Evolutionary conservation across 2,329 filamentous ascomycete species (phyloP), one percentile per base, ranked within the genome.

Genomic region (Ophiostoma sp.): DNA sequence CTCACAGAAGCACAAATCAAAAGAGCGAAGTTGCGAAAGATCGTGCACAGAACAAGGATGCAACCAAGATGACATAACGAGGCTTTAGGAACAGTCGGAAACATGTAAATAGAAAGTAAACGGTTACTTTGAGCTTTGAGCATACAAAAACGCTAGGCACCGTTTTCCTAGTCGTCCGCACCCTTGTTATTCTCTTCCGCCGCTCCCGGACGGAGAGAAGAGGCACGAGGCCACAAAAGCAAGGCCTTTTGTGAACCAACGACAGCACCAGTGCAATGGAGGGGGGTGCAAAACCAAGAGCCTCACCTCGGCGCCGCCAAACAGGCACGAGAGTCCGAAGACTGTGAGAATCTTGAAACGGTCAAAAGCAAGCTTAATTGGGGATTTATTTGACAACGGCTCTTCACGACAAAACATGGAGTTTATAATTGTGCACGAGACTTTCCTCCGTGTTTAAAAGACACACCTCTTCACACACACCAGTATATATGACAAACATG

Each of bases 11-110:
- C 57, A 36, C n/a, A 45, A 1, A 22, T n/a, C 36, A 15, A 57
- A 72, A 72, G 61, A 68, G 42, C 66, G 66, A 69, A 55, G 66
- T 36, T 39, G 48, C 48, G 45, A 42, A 28, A 25, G 22, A 66
- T 31, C 22, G 22, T 50, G 50, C 61, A 72, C 19, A 50, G 36
- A 45, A 72, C 33, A 42, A 48, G 61, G 17, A 50, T 12, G 25
- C 55, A 31, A 36, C 15, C 19, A 36, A 28, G 22, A 55, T 25
- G 22, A 15, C 22, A 22, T 3, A 45, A 22, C 64, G 64, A 33
- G 64, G 50, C 52, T 22, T 55, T 52, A 50, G 45, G 66, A 55
- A 55, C 12, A 39, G 48, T 25, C 19, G 61, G 61, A 33, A 66
- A 12, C 36, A n/a, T 64, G 61, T 55, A 15, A 25, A 55, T 5